A percentile compares a stretch with the other conserved stretches of the same genome.
These are phyloP conservation scores for Botryotinia narcissicola DNA, from an alignment of 2,329 filamentous ascomycete genomes.

Conservation along the genomic window DNA sequence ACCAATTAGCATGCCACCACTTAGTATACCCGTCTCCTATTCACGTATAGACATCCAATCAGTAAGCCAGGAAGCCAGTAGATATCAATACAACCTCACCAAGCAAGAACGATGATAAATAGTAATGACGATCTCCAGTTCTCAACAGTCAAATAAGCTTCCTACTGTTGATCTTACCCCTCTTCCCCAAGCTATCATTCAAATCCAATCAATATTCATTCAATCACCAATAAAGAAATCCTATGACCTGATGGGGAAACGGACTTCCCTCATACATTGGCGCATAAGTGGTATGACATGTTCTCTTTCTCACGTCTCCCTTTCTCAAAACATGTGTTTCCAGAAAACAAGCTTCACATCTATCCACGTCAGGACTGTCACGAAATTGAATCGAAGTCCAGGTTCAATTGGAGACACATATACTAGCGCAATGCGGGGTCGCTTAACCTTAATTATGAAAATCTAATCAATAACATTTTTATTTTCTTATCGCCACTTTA, in stretches of 20 bases:
- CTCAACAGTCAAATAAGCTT: neutral
- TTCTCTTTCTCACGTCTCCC: neutral
- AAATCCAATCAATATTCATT: neutral
- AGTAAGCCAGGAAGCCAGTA: neutral
- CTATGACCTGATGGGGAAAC: neutral
- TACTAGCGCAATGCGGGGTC: slow-evolving; percentile 16
- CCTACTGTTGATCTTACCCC: neutral
- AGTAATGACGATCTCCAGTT: neutral
- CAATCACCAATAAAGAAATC: neutral
- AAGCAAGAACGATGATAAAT: neutral
- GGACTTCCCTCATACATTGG: neutral
- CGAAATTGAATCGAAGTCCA: neutral
- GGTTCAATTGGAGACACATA: slow-evolving; percentile 1
- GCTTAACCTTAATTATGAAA: slow-evolving; percentile 6
- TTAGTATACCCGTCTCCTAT: neutral
- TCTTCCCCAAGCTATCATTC: neutral
- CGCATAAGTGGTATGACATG: neutral
- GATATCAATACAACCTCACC: neutral
- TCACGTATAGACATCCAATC: neutral
- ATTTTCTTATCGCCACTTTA: slow-evolving; percentile 17
- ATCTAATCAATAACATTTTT: neutral
- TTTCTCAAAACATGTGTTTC: neutral
- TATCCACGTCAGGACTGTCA: neutral
- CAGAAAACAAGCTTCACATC: neutral
- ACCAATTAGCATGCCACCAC: neutral